These are phyloP conservation scores for Misopates orontium DNA, from an alignment of 257 asterid species.

Conservation along the genomic window DNA sequence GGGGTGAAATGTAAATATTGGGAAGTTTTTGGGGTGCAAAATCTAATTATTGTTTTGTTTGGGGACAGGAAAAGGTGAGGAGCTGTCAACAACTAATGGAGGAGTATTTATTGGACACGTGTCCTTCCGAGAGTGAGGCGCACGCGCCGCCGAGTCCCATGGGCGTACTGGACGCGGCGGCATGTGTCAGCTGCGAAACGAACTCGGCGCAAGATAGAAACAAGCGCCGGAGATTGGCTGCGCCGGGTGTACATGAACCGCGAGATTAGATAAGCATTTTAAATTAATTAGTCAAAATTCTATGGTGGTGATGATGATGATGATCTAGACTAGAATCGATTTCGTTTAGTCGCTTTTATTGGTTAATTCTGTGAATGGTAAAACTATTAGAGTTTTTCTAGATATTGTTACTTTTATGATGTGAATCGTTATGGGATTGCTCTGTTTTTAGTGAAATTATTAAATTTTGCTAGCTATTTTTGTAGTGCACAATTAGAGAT, in stretches of 20 bases:
- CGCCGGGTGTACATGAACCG: conserved; percentile 42
- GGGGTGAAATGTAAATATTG: neutral
- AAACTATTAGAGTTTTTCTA: neutral
- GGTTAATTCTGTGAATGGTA: neutral
- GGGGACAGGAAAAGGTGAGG: conserved; percentile 54
- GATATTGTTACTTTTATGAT: too few relatives aligned
- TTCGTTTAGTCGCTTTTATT: neutral
- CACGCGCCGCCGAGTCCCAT: conserved; percentile 54
- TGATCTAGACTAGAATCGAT: neutral
- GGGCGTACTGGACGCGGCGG: conserved; percentile 63
- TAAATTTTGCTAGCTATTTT: too few relatives aligned
- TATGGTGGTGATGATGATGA: neutral
- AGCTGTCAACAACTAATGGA: conserved; percentile 66
- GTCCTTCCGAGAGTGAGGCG: conserved; percentile 34
- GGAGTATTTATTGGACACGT: conserved; percentile 59
- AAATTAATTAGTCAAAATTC: neutral
- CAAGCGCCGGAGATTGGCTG: conserved; percentile 43
- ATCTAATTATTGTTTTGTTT: neutral
- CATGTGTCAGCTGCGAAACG: conserved; percentile 16
- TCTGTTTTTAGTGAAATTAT: too few relatives aligned
- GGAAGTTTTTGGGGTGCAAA: conserved; percentile 7
- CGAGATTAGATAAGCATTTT: conserved; percentile 26
- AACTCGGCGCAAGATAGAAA: conserved; percentile 23
- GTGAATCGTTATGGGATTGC: too few relatives aligned
- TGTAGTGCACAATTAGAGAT: too few relatives aligned